Percentiles rank a stretch among this genome's conserved stretches.
These are phyloP conservation scores for Tylopilus orsonianus DNA, from an alignment of 1,284 basidiomycete species.

Conservation along the genomic window DNA sequence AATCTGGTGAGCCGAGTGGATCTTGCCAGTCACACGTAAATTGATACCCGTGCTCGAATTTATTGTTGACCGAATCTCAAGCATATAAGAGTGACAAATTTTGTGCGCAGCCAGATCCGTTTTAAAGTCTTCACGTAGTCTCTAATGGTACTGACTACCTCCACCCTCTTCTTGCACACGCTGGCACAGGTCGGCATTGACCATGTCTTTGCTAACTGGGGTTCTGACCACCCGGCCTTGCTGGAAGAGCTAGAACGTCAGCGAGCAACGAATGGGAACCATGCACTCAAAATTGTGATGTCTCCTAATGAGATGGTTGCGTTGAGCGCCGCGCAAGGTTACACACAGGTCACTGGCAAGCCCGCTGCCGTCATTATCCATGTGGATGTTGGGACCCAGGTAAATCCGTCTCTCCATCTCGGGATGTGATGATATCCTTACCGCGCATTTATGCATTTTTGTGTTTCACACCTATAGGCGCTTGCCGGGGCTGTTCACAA, in stretches of 20 bases:
- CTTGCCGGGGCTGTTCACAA: conserved; percentile 74
- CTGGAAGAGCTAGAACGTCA: conserved; percentile 66
- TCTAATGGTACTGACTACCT: conserved; percentile 50
- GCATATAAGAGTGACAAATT: too few relatives aligned
- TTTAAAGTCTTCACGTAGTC: neutral
- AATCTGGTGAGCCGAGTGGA: too few relatives aligned
- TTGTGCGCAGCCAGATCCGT: too few relatives aligned
- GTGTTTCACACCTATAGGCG: conserved; percentile 39
- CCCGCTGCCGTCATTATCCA: conserved; percentile 72
- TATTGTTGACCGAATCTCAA: too few relatives aligned
- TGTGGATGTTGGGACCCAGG: conserved; percentile 74
- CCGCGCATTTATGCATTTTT: neutral
- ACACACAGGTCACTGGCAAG: conserved; percentile 61
- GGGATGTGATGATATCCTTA: neutral
- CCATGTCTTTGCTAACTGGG: conserved; percentile 74
- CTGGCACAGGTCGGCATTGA: conserved; percentile 63
- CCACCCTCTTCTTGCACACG: conserved; percentile 57
- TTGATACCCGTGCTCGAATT: too few relatives aligned
- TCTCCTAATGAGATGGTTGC: conserved; percentile 79
- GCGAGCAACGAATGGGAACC: conserved; percentile 41
- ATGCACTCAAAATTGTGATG: conserved; percentile 52
- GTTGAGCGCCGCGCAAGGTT: conserved; percentile 68
- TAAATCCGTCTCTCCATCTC: conserved; percentile 18
- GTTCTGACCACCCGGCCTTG: conserved; percentile 69
- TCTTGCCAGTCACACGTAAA: too few relatives aligned